Evolutionary conservation across 345 rosid genomes (phyloP), one percentile per base, ranked within the genome.

Genomic region (Conringia planisiliqua): DNA sequence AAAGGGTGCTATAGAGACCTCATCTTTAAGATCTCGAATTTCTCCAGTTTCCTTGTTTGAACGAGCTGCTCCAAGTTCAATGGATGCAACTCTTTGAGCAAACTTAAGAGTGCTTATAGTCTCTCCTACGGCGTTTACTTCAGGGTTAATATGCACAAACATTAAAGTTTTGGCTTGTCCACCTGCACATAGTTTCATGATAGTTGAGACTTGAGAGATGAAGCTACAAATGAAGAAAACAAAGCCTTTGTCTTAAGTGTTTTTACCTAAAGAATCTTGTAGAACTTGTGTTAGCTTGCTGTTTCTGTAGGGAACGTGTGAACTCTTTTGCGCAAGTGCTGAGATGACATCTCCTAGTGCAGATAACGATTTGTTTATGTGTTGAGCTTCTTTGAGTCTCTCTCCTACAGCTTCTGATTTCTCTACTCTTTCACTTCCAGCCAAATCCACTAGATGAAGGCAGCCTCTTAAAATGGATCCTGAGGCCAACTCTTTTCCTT

Each of bases 341-440:
- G 92, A 86, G 51, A 95, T 86, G 74, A 95, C 99, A 79, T 95
- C 99, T 64, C 99, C 98, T 11, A 95, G 84, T 0, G 99, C 98
- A 9, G 99, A 95, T 24, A 95, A 89, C 2, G 99, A 95, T 72
- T 89, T 85, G 57, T 95, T 95, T 47, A 95, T 95, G 61, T 95
- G 89, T 66, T 95, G 99, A 70, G 99, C 97, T 87, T 95, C 99
- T 83, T 93, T 95, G 77, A 95, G 80, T 82, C 99, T 89, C 43
- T 95, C 99, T 0, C 99, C 99, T 3, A 86, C 92, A 13, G 98
- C 98, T 84, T 95, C 99, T 0, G 98, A 95, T 82, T 92, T 92
- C 58, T 92, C 98, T 12, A 92, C 99, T 82, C 99, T 88, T 81
- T 95, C 99, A 64, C 98, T 95, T 62, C 99, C 99, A 65, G 99